Evolutionary conservation across 1,284 basidiomycete genomes (phyloP), one percentile per base, ranked within the genome.

Genomic region (Naganishia liquefaciens): DNA sequence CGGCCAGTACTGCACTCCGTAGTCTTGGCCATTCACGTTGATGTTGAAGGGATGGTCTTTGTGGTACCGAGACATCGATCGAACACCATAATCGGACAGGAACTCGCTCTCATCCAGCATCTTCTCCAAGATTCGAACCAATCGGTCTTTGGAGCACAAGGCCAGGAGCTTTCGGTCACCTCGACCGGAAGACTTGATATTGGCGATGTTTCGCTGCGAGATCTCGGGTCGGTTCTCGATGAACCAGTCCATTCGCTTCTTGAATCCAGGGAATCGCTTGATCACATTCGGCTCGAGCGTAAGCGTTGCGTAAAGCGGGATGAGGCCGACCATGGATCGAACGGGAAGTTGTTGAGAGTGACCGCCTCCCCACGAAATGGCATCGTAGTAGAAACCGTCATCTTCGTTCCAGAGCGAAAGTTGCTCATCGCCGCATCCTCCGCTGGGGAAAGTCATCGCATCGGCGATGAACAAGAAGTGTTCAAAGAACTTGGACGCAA

Each of bases 181-280:
- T 78, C 85, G 89, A 50, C 93, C 93, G 23, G 84, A 81, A 21
- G 83, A 89, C 78, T 87, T 88, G 85, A 97, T 93, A 79, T 93
- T 96, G n/a, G 94, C 94, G 83, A 98, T 93, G 78, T 96, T 98
- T 68, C 95, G 84, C 62, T 84, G 84, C 5, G 91, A 88, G 60
- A 97, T 86, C 70, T 89, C 91, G 1, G 90, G 87, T 28, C 94
- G 82, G 79, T 98, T 91, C 74, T 96, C 87, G 65, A 98, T 86
- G 81, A 98, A 99, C 95, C 95, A 98, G 71, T 99, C 91, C 86
- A 99, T 87, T 52, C 95, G 86, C 80, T 97, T 97, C 82, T 91
- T 97, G 84, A 99, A 99, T 5, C 93, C 93, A 13, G 93, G 93
- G 82, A 98, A 90, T 39, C 89, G 85, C 74, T 92, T 92, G 72